Conservation (phyloP, 176 grass and related monocot genomes). For the Tillandsia leiboldiana region DNA sequence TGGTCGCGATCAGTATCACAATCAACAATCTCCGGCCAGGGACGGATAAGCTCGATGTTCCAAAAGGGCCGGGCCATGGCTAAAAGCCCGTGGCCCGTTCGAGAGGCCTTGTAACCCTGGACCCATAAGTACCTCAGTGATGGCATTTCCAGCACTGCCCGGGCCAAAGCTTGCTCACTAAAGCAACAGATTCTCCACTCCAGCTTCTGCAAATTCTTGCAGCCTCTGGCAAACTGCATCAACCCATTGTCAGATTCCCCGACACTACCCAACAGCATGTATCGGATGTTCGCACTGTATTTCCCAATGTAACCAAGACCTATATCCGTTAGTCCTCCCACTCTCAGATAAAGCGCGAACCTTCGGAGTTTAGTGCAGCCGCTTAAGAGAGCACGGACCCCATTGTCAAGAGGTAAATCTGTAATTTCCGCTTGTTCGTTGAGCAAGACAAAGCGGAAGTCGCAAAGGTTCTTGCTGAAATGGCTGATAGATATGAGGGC, state of each 20-base stretch:
- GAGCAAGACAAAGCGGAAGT: conserved; percentile 81
- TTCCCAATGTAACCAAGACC: conserved; percentile 66
- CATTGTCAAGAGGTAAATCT: conserved; percentile 73
- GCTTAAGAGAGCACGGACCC: conserved; percentile 52
- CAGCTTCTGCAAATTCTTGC: conserved; percentile 57
- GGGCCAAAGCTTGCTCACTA: conserved; percentile 61
- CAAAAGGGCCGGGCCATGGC: conserved; percentile 66
- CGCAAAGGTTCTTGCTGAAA: conserved; percentile 65
- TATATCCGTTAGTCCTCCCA: conserved; percentile 75
- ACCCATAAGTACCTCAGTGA: conserved; percentile 78
- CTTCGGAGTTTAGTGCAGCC: conserved; percentile 66
- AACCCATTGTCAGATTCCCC: conserved; percentile 69
- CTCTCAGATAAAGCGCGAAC: conserved; percentile 78
- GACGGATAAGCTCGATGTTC: conserved; percentile 90
- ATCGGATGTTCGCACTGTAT: conserved; percentile 56
- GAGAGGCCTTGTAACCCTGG: conserved; percentile 66
- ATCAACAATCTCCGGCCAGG: conserved; percentile 8
- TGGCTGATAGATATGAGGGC: conserved; percentile 69
- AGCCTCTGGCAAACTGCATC: conserved; percentile 50
- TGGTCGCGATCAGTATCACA: conserved; percentile 4
- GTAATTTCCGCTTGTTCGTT: conserved; percentile 64
- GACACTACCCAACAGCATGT: conserved; percentile 77
- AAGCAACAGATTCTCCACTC: conserved; percentile 86
- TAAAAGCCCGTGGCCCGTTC: conserved; percentile 48
- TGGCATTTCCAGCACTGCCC: conserved; percentile 35